Conservation (phyloP, 2,329 filamentous ascomycete genomes). For the Dactylellina haptotyla region DNA sequence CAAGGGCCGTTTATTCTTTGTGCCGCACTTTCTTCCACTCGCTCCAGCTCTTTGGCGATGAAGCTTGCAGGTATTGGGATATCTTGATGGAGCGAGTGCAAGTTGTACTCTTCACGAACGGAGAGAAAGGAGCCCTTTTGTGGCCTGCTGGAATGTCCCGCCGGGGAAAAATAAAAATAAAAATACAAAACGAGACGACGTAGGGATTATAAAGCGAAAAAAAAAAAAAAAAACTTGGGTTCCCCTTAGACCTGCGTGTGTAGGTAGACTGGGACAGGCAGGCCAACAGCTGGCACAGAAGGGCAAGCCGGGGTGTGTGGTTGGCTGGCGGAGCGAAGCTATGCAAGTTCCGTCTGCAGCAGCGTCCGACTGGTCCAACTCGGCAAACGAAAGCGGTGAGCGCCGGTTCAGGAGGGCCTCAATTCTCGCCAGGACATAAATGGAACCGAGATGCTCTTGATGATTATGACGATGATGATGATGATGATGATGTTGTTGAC, state of each 20-base stretch:
- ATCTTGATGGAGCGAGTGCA: too few species aligned
- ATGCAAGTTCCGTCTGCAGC: background rate
- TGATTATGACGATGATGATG: too few species aligned
- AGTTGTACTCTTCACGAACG: too few species aligned
- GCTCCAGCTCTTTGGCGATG: background rate
- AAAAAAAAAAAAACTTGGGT: constrained; percentile 23
- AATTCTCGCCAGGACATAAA: too few species aligned
- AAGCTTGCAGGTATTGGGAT: background rate
- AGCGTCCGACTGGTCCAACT: constrained; percentile 18
- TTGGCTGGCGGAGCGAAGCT: constrained; percentile 31
- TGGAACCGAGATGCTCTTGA: too few species aligned
- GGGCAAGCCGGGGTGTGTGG: constrained; percentile 11
- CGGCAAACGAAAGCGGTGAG: constrained; percentile 18
- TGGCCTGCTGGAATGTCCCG: background rate
- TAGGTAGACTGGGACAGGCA: background rate
- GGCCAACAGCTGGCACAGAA: constrained; percentile 7
- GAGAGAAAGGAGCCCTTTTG: background rate
- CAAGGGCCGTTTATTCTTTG: too few species aligned
- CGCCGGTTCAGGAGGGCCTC: background rate
- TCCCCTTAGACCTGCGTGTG: constrained; percentile 28
- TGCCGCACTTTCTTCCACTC: too few species aligned
- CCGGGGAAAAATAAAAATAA: background rate
- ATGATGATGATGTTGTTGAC: too few species aligned
- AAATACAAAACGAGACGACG: background rate
- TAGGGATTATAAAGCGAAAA: too few species aligned